Evolutionary conservation across 352 stramenopile genomes (phyloP).

Genomic region (Phytophthora pinifolia): DNA sequence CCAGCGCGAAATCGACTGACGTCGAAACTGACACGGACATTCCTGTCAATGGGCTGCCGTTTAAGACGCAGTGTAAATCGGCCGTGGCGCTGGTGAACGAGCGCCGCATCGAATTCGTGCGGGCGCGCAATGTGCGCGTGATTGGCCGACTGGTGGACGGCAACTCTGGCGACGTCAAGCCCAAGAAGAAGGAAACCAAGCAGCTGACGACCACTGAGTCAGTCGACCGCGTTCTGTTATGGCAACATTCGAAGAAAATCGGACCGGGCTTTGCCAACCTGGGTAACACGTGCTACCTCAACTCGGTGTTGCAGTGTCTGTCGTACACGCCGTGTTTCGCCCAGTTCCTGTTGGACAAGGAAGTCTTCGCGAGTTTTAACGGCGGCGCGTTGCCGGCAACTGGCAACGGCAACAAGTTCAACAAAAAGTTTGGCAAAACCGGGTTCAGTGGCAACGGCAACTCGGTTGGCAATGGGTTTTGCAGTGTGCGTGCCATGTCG

Average conservation of each 20-base stretch:
- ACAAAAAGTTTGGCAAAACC: slow-evolving; percentile 30
- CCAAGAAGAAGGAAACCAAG: slow-evolving; percentile 31
- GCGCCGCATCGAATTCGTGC: slow-evolving; percentile 81
- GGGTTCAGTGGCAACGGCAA: slow-evolving; percentile 21
- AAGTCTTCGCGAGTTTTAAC: slow-evolving; percentile 44
- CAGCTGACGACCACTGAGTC: slow-evolving; percentile 45
- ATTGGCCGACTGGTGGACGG: slow-evolving; percentile 37
- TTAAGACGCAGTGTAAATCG: slow-evolving; percentile 72
- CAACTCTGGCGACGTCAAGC: slow-evolving; percentile 15
- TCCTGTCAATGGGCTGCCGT: slow-evolving; percentile 29
- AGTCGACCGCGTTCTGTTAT: slow-evolving; percentile 58
- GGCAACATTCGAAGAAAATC: slow-evolving; percentile 75
- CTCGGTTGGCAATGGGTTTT: slow-evolving; percentile 46
- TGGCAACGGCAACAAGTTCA: slow-evolving; percentile 31
- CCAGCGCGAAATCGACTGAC: background rate
- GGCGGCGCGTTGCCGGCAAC: slow-evolving; percentile 4
- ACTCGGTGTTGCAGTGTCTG: slow-evolving; percentile 92
- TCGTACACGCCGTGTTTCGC: slow-evolving; percentile 78
- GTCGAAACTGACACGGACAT: slow-evolving; percentile 5
- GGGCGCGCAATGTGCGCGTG: slow-evolving; percentile 54
- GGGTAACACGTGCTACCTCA: slow-evolving; percentile 96
- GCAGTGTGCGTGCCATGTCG: slow-evolving; percentile 61
- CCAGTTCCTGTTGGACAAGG: slow-evolving; percentile 87
- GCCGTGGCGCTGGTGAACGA: slow-evolving; percentile 77
- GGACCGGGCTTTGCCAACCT: slow-evolving; percentile 87